Evolutionary conservation across 2,329 filamentous ascomycete genomes (phyloP), one percentile per base, ranked within the genome.

Genomic region (Pseudogymnoascus sp.): DNA sequence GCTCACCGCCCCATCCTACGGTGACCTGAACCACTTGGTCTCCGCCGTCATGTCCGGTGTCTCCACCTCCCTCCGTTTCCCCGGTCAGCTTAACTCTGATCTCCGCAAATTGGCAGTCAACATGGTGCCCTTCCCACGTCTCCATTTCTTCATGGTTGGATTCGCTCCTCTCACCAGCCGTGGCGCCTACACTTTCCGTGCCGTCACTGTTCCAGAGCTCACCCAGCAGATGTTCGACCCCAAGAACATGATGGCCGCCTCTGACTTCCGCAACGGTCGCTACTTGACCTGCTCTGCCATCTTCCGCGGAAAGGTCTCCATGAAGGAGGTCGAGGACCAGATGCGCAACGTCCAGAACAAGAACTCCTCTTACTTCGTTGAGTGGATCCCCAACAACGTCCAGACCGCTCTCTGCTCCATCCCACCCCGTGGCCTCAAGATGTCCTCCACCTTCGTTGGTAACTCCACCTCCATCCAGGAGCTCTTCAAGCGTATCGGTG

Each of bases 211-310:
- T 65, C 93, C 94, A 62, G 94, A 99, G 84, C 86, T 99, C 77
- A 97, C 94, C 73, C 94, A 99, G 84, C 94, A 99, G 80, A 97
- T 99, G 91, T 99, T 96, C 84, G 94, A 99, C 83, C 93, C 94
- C 74, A 99, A 97, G 91, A 99, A 99, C 88, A 99, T 99, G 93
- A 99, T 99, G 94, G 94, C 94, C 80, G 94, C 94, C 68, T 95
- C 92, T 67, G 94, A 99, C 83, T 99, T 99, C 91, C 91, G 94
- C 74, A 99, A 97, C 79, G 94, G 94, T 78, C 94, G 94, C 74
- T 99, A 99, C 85, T 87, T 99, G 74, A 99, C 94, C 71, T 99
- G 94, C 88, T 97, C 89, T 77, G 92, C 94, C 76, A 96, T 99
- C 80, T 99, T 99, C 91, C 94, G 94, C 79, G 94, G 94, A 74